Percentiles rank a stretch among this genome's conserved stretches.
Conservation (phyloP, 306 rosid genomes). For the Cucurbita ficifolia region DNA sequence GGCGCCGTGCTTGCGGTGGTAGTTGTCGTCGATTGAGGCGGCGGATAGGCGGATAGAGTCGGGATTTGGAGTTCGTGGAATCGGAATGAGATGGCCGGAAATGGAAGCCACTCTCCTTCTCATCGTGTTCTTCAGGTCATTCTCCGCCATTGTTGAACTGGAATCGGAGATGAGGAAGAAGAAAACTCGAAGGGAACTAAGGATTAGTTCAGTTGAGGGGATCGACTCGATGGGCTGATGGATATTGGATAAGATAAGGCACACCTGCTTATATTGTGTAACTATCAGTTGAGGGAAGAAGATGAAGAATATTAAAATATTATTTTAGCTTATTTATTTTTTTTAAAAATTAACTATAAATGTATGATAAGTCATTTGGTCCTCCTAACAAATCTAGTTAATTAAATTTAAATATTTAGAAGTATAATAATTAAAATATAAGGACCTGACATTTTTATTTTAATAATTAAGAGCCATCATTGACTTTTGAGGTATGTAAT, state of each 20-base stretch:
- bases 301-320: no score
- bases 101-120: conserved; percentile 48
- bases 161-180: background rate
- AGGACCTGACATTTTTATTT: no score
- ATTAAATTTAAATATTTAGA: no score
- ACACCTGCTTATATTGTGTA: background rate
- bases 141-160: conserved; percentile 23
- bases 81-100: conserved; percentile 38
- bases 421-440: no score
- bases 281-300: background rate
- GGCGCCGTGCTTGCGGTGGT: conserved; percentile 50
- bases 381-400: no score
- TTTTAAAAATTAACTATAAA: no score
- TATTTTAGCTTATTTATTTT: no score
- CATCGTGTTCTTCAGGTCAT: conserved; percentile 19
- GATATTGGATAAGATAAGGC: conserved; percentile 7
- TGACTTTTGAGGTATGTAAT: no score
- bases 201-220: background rate
- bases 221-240: background rate
- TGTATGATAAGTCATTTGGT: no score
- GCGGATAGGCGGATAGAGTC: conserved; percentile 11
- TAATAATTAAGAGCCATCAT: no score
- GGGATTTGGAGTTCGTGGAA: background rate
- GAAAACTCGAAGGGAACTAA: background rate
- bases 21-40: conserved; percentile 36